Evolutionary conservation across 352 stramenopile species (phyloP), one percentile per base, ranked within the genome.

Genomic region (Phytophthora crassamura): DNA sequence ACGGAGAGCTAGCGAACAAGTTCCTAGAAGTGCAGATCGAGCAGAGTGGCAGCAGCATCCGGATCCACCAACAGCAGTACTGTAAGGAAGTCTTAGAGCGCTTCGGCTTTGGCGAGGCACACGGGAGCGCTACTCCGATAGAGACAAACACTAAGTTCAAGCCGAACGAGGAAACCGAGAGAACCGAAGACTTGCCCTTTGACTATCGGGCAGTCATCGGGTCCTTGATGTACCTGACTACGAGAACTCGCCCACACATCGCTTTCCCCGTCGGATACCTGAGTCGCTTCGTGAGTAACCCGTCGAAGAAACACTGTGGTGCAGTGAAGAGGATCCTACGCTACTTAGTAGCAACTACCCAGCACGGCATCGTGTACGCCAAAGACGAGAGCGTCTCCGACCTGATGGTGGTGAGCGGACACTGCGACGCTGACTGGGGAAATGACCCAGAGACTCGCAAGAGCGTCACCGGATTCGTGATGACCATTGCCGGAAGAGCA

Each of bases 221-320:
- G n/a, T n/a, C n/a, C n/a, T n/a, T n/a, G n/a, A n/a, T n/a, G n/a
- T n/a, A n/a, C n/a, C n/a, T n/a, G 11, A 15, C 64, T 7, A 75
- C 67, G 12, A 64, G 58, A 14, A 75, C 56, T 3, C 38, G 47
- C 3, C 57, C 57, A 0, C 61, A 70, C 11, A 52, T 73, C 5
- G 57, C 67, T 4, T 79, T 62, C 34, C 25, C 45, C 0, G 22
- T 71, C 14, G 62, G 52, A 3, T 58, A 76, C 9, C 12, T 73
- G 8, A 77, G 69, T 18, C 39, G 57, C 10, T 67, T 65, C 10
- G 57, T 77, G 0, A 20, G 18, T 18, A 12, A 33, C 11, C 51
- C 60, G 10, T 67, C 50, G 5, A 54, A 46, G 16, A 30, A 64
- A 7, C 45, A 77, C 16, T 53, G 70, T 35, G 50, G 50, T 2